Conservation (phyloP, 2,329 filamentous ascomycete species). For the Phaeosphaeriaceae sp. region DNA sequence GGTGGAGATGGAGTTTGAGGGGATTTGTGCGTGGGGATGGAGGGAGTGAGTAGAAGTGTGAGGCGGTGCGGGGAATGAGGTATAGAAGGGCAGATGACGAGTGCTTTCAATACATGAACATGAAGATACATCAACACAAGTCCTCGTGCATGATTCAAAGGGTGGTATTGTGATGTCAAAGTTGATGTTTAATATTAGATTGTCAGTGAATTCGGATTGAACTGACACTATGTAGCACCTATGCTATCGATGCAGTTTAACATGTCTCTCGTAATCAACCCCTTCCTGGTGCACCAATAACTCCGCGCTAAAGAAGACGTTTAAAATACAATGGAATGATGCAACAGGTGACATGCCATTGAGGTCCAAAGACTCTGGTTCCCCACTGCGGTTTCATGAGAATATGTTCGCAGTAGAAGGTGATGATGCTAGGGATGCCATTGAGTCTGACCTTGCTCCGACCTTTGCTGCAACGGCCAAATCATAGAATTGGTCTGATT, state of each 20-base stretch:
- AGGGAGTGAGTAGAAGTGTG: slow-evolving; percentile 7
- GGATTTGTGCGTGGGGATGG: slow-evolving; percentile 20
- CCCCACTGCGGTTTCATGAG: too few species aligned
- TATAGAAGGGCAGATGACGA: too few species aligned
- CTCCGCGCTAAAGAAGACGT: background rate
- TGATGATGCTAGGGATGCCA: background rate
- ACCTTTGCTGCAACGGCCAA: background rate
- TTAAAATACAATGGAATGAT: background rate
- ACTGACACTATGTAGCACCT: background rate
- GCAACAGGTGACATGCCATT: background rate
- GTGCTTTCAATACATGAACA: too few species aligned
- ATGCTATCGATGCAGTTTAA: background rate
- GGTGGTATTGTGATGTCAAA: background rate
- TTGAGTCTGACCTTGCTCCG: background rate
- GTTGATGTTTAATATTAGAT: background rate
- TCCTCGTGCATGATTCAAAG: too few species aligned
- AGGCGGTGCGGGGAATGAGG: too few species aligned
- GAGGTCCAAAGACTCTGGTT: too few species aligned
- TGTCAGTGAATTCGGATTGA: background rate
- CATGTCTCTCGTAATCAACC: background rate
- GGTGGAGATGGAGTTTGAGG: slow-evolving; percentile 21
- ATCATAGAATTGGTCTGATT: background rate
- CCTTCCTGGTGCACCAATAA: background rate
- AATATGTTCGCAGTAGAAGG: too few species aligned
- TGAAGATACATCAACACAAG: too few species aligned